These are phyloP conservation scores for Dactylonectria macrodidyma DNA, from an alignment of 2,329 filamentous ascomycete species.

Conservation along the genomic window DNA sequence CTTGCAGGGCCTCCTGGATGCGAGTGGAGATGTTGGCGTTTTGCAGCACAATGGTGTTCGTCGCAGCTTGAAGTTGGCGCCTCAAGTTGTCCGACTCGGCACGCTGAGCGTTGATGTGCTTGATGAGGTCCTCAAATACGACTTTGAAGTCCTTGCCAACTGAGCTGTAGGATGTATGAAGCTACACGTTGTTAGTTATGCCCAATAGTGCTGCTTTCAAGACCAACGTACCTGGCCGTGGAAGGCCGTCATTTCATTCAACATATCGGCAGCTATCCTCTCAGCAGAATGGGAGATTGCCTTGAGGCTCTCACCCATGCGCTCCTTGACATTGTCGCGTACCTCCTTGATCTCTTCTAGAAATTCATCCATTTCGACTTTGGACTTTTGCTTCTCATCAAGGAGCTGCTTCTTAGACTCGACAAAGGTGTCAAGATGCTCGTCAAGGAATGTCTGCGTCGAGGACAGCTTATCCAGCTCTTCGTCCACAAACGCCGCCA, in stretches of 20 bases:
- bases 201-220: not conserved
- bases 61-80: conserved; percentile 79
- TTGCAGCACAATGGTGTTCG: conserved; percentile 76
- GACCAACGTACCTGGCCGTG: conserved; percentile 71
- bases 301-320: conserved; percentile 87
- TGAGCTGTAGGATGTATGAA: conserved; percentile 87
- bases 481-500: conserved; percentile 82
- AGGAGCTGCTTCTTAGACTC: conserved; percentile 78
- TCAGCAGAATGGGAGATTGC: conserved; percentile 88
- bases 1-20: conserved; percentile 79
- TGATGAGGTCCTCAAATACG: conserved; percentile 86
- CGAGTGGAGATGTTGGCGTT: conserved; percentile 76
- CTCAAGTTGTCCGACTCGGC: conserved; percentile 82
- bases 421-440: conserved; percentile 78
- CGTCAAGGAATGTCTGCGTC: conserved; percentile 79
- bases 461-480: conserved; percentile 81
- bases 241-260: conserved; percentile 87
- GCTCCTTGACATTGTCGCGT: conserved; percentile 87
- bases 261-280: conserved; percentile 89
- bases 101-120: conserved; percentile 82
- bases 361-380: conserved; percentile 90
- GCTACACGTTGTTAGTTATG: conserved; percentile 57
- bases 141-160: conserved; percentile 89
- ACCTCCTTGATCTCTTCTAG: conserved; percentile 94
- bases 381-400: conserved; percentile 77